These are phyloP conservation scores for Spathaspora passalidarum DNA, from an alignment of 805 yeast genomes.

Conservation along the genomic window DNA sequence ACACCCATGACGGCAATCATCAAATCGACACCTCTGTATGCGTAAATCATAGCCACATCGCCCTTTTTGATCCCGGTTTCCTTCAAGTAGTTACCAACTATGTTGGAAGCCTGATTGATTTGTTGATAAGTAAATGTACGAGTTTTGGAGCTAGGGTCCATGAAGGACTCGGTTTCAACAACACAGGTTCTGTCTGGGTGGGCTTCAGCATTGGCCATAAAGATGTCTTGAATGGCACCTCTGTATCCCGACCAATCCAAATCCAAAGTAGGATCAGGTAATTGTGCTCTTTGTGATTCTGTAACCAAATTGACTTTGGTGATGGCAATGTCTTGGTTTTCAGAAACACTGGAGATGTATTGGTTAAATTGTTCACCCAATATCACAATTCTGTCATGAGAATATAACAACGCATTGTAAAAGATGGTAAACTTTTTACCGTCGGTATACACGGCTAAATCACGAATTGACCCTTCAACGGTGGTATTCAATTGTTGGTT, in stretches of 20 bases:
- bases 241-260: conserved; percentile 88
- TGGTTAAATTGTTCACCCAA: conserved; percentile 71
- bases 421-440: conserved; percentile 40
- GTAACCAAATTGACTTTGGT: conserved; percentile 71
- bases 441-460: conserved; percentile 52
- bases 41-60: conserved; percentile 96
- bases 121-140: conserved; percentile 81
- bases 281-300: conserved; percentile 48
- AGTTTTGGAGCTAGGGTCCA: conserved; percentile 50
- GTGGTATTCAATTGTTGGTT: conserved; percentile 44
- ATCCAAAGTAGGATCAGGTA: conserved; percentile 87
- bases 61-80: conserved; percentile 81
- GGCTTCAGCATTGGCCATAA: conserved; percentile 77
- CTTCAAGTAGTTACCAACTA: conserved; percentile 86
- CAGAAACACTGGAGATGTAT: conserved; percentile 39
- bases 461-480: conserved; percentile 57
- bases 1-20: conserved; percentile 98
- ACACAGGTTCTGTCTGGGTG: conserved; percentile 90
- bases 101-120: conserved; percentile 88
- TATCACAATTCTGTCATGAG: conserved; percentile 62
- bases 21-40: conserved; percentile 94
- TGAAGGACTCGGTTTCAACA: conserved; percentile 80
- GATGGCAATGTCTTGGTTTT: conserved; percentile 40
- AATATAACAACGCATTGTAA: conserved; percentile 77
- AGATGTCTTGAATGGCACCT: conserved; percentile 96